Evolutionary conservation across 495 filamentous ascomycete genomes (phyloP).

Genomic region (Darksidea phi): DNA sequence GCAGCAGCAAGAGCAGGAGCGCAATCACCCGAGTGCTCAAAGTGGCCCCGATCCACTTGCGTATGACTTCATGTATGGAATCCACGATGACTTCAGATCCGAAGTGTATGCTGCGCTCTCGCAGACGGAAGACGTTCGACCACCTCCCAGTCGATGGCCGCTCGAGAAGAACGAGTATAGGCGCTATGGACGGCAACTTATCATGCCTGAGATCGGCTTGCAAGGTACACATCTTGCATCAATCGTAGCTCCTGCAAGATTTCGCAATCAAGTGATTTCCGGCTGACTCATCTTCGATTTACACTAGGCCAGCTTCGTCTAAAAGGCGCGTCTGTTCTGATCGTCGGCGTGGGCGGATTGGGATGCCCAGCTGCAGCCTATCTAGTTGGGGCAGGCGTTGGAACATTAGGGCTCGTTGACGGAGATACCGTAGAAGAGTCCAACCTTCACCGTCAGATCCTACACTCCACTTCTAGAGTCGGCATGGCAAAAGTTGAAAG

Average conservation of each 20-base stretch:
- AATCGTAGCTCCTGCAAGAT: conserved; percentile 1
- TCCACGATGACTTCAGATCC: conserved; percentile 35
- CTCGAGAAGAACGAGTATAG: conserved; percentile 67
- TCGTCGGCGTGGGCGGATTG: conserved; percentile 90
- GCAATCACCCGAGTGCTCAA: not conserved
- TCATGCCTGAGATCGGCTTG: conserved; percentile 80
- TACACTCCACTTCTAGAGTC: conserved; percentile 67
- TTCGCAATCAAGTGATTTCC: not conserved
- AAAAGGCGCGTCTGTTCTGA: conserved; percentile 65
- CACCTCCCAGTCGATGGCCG: conserved; percentile 54
- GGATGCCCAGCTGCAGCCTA: conserved; percentile 92
- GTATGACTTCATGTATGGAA: conserved; percentile 34
- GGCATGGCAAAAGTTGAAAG: conserved; percentile 82
- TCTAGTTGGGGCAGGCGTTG: conserved; percentile 81
- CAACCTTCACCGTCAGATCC: conserved; percentile 90
- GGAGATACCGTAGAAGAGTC: conserved; percentile 84
- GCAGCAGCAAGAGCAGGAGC: conserved; percentile 15
- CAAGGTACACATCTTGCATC: conserved; percentile 52
- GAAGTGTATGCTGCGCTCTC: conserved; percentile 33
- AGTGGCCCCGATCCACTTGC: conserved; percentile 10
- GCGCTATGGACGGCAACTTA: conserved; percentile 90
- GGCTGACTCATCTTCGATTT: conserved; percentile 16
- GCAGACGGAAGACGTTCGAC: conserved; percentile 17
- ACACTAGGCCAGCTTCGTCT: conserved; percentile 72
- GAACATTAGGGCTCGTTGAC: conserved; percentile 80